Evolutionary conservation across 2,329 filamentous ascomycete species (phyloP).

Genomic region (Cephalotrichum gorgonifer): DNA sequence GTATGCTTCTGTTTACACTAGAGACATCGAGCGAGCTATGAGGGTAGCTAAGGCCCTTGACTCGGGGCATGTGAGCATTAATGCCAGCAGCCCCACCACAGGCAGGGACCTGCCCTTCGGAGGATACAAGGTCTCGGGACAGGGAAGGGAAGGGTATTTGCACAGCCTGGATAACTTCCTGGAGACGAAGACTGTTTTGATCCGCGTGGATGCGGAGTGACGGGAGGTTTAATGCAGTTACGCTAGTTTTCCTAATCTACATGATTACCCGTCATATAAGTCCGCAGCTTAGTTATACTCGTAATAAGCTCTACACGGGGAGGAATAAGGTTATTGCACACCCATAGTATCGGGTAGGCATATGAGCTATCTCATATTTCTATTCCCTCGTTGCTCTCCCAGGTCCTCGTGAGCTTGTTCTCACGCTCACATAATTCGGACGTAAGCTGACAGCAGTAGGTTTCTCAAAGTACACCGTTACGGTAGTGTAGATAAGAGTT

Average conservation of each 20-base stretch:
- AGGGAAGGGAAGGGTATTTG: conserved; percentile 67
- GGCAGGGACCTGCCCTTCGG: conserved; percentile 57
- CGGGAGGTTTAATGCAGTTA: neutral
- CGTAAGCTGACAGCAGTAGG: neutral
- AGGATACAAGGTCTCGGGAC: conserved; percentile 73
- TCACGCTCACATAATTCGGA: no score
- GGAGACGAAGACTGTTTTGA: conserved; percentile 52
- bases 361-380: no score
- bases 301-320: no score
- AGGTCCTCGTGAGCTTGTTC: no score
- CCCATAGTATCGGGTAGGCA: no score
- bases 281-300: no score
- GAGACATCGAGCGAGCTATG: conserved; percentile 46
- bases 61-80: conserved; percentile 80
- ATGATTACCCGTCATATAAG: no score
- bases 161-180: conserved; percentile 72
- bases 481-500: no score
- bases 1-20: conserved; percentile 86
- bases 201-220: neutral
- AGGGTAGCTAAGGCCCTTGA: conserved; percentile 62
- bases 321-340: no score
- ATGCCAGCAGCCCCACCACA: conserved; percentile 53
- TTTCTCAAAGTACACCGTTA: no score
- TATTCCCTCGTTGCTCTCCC: no score
- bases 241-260: neutral